Evolutionary conservation across 148 eudicot genomes (phyloP).

Genomic region (Amaranthus palmeri): DNA sequence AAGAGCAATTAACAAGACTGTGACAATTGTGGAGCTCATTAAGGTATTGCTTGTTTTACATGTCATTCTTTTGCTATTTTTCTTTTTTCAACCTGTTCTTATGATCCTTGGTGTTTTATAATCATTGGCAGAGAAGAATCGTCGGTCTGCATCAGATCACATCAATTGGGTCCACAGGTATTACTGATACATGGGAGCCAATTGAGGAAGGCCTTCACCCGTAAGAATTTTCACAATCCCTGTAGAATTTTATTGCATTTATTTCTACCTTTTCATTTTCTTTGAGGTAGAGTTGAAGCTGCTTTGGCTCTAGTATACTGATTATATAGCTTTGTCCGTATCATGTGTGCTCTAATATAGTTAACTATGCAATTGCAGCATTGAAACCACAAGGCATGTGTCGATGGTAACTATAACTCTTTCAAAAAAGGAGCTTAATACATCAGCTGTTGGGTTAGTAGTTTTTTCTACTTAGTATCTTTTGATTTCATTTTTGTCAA

Average conservation of each 20-base stretch:
- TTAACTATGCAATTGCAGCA: slow-evolving; percentile 31
- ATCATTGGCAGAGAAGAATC: slow-evolving; percentile 57
- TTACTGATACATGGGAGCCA: slow-evolving; percentile 93
- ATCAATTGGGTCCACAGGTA: slow-evolving; percentile 73
- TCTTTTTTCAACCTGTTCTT: neutral
- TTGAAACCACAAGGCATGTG: slow-evolving; percentile 90
- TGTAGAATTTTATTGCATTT: neutral
- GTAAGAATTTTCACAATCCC: slow-evolving; percentile 39
- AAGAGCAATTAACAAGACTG: slow-evolving; percentile 93
- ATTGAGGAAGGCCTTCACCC: slow-evolving; percentile 93
- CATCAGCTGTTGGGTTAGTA: no score
- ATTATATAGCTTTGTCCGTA: no score
- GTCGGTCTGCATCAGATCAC: slow-evolving; percentile 91
- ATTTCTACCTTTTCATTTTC: neutral
- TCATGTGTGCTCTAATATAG: neutral
- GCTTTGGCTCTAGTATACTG: no score
- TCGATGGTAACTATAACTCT: slow-evolving; percentile 81
- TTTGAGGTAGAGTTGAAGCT: neutral
- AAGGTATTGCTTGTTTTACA: slow-evolving; percentile 43
- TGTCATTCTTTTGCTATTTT: neutral
- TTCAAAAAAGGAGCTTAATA: slow-evolving; percentile 46
- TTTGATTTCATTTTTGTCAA: no score
- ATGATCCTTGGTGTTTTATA: neutral
- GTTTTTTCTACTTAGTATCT: no score
- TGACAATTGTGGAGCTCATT: slow-evolving; percentile 92